These are phyloP conservation scores for Cymbidium sinense DNA, from an alignment of 106 monocot genomes.

Conservation along the genomic window DNA sequence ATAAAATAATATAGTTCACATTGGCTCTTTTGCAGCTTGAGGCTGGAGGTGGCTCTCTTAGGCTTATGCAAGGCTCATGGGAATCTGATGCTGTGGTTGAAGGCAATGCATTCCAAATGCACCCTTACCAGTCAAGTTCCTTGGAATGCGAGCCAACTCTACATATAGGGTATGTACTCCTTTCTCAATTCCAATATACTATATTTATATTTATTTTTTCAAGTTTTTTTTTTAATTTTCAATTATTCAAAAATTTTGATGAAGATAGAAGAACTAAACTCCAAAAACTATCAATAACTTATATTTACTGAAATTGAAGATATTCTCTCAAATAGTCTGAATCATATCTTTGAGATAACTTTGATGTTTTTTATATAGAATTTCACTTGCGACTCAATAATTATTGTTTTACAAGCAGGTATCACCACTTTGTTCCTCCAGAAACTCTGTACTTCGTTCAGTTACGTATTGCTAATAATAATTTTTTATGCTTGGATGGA, in stretches of 20 bases:
- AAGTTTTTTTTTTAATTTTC: too few species aligned
- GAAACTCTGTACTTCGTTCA: conserved; percentile 22
- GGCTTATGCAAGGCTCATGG: background rate
- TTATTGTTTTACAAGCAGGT: conserved; percentile 18
- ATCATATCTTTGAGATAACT: too few species aligned
- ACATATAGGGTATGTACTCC: background rate
- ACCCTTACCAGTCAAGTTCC: background rate
- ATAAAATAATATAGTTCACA: background rate
- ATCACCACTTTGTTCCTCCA: conserved; percentile 44
- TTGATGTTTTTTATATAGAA: too few species aligned
- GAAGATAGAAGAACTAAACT: too few species aligned
- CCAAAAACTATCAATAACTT: too few species aligned
- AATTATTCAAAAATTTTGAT: too few species aligned
- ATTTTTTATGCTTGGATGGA: conserved; percentile 59
- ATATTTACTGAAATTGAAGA: too few species aligned
- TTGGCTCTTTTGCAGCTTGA: background rate
- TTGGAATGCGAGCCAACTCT: conserved; percentile 7
- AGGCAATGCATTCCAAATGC: conserved; percentile 6
- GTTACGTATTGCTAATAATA: conserved; percentile 23
- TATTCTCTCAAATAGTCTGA: too few species aligned
- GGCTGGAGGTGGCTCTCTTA: conserved; percentile 3
- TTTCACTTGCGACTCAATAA: too few species aligned
- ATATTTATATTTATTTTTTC: too few species aligned
- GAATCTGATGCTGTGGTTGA: background rate
- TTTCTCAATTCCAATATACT: background rate